Evolutionary conservation across 805 yeast species (phyloP), one percentile per base, ranked within the genome.

Genomic region (Starmerella bacillaris): DNA sequence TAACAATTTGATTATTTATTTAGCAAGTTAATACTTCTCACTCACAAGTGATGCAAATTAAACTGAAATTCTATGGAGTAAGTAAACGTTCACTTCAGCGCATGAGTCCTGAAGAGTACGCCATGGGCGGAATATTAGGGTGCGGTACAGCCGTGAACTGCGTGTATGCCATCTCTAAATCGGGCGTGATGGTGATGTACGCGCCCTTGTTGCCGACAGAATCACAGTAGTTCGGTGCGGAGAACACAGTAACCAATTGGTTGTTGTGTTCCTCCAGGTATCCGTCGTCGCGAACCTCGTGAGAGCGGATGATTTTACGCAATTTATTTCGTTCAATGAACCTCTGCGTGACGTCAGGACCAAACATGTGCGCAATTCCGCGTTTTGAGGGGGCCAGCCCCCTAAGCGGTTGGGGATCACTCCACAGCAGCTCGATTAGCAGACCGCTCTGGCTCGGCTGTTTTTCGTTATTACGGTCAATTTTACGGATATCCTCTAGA

Each of bases 151-250:
- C 94, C 20, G 59, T 67, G 54, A 80, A 84, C 11, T 74, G 71
- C 41, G 64, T 64, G 37, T 65, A 70, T 1, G 66, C 57, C 48
- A 79, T 58, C 35, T 63, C 56, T 31, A 61, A 60, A 15, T 63
- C 67, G 29, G 61, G 49, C 38, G 63, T 63, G 45, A 86, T 67
- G 50, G 83, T 78, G 40, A 89, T 75, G 37, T 78, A 77, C 3
- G 92, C 96, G 35, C 95, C 99, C 44, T 70, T 56, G 56, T 89
- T 89, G 11, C 92, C 93, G 37, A 80, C 83, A 12, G 75, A 62
- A 54, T 89, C 99, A 60, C 96, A 86, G 57, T 86, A 86, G 55
- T 89, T 86, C 24, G 99, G 99, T 1, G 99, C 99, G 56, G 92
- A 75, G 56, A 89, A 89, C n/a, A 89, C 93, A 1, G 99, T 89